Percentiles rank a stretch among this genome's conserved stretches.
These are phyloP conservation scores for Colletotrichum musae DNA, from an alignment of 2,329 filamentous ascomycete genomes.

Conservation along the genomic window DNA sequence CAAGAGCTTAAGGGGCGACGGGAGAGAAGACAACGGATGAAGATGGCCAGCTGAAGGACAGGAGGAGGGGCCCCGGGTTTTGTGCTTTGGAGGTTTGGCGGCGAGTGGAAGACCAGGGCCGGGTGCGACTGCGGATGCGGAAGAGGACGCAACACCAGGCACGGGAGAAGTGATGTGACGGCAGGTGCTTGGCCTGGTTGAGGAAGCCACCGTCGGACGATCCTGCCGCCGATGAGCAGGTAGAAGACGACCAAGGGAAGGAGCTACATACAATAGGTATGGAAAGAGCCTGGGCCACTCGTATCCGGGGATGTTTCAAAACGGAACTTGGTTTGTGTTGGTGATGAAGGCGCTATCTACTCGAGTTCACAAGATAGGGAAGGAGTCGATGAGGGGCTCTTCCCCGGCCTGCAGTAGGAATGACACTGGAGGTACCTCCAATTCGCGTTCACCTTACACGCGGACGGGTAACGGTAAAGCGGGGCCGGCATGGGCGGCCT, in stretches of 20 bases:
- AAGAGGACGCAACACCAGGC: neutral
- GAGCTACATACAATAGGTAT: neutral
- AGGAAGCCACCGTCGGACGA: conserved; percentile 32
- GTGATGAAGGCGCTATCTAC: too few relatives aligned
- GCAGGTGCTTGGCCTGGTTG: conserved; percentile 10
- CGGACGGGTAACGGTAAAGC: conserved; percentile 27
- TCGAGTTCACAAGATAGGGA: neutral
- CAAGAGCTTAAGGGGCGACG: neutral
- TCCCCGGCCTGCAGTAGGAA: conserved; percentile 13
- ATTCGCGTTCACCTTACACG: too few relatives aligned
- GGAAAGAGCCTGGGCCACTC: neutral
- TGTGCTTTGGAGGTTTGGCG: neutral
- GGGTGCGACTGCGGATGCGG: neutral
- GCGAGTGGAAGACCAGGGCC: too few relatives aligned
- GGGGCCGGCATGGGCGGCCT: conserved; percentile 29
- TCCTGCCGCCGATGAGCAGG: conserved; percentile 27
- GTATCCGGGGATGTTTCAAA: neutral
- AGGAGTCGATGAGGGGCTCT: neutral
- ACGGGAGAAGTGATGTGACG: neutral
- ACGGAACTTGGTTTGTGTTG: neutral
- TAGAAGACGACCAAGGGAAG: conserved; percentile 16
- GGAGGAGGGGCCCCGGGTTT: conserved; percentile 17
- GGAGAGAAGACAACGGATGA: neutral
- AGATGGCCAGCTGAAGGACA: neutral
- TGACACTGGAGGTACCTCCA: neutral